Base-by-base conservation (phyloP, 2,329 filamentous ascomycete genomes). In the Xylaria sp. region DNA sequence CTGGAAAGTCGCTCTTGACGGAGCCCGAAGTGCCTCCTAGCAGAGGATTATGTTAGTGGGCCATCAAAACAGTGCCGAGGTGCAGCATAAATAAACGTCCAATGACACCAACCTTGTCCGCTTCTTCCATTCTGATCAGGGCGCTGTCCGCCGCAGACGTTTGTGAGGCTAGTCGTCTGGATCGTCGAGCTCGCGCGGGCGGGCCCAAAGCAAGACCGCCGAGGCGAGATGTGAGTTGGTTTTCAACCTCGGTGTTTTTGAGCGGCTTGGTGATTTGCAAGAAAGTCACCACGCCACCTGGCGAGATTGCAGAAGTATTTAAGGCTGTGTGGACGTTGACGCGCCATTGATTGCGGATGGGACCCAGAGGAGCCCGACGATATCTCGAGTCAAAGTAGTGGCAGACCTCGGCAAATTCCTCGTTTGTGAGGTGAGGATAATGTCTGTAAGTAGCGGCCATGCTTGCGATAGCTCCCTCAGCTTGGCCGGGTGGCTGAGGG, bases 321-420 rank as follows among this genome's bases (percentile, higher is more conserved):
- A 89, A 80, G 18, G 86, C 84, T 5, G 81, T 85, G 78, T 84
- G 86, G 59, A 84, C 81, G 64, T 82, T 81, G 66, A 90, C 81
- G 74, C 85, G 87, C 85, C 88, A 90, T 67, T 82, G 81, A 70
- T 80, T 82, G 65, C 88, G 84, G 46, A 86, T 75, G 7, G 84
- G 82, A 2, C 88, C 90, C 2, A 90, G 81, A 41, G 82, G 88
- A 63, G 86, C 88, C 76, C 84, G 86, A 66, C 86, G 84, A 78
- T 91, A 91, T 70, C 79, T 84, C 46, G 85, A 82, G 71, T 91
- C 89, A 25, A 91, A 83, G 64, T 87, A 82, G 73, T 90, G 87
- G 78, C 91, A 93, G 64, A 85, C 87, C 75, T 89, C 85, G 63
- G 87, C 80, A 72, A 93, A 93, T 76, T 93, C 90, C 50, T 88